Evolutionary conservation across 345 rosid species (phyloP), one percentile per base, ranked within the genome.

Genomic region (Fremontodendron californicum): DNA sequence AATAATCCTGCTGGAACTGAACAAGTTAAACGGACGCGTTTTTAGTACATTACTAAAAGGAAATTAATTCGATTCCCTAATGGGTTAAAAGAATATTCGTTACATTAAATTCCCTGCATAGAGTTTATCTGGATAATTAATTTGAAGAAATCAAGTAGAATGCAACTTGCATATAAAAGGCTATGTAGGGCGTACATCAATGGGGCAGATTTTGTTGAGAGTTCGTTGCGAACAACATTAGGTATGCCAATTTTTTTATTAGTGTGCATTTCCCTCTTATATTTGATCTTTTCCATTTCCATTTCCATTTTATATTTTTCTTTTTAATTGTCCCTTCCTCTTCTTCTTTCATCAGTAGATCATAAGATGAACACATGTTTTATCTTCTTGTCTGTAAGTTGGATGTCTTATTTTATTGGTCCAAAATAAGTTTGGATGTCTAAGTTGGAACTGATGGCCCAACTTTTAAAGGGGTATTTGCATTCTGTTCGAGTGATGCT

Each of bases 1-100:
- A 71, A 31, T 49, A 39, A 49, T 31, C 61, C 43, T 48, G 43
- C 61, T 71, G 45, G 25, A 29, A 19, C 52, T 8, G 21, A 73
- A 54, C 33, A 73, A 54, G 48, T 12, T n/a, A 73, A 52, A 37
- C 15, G 21, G 48, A 73, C 15, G 8, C 33, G 64, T 54, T 52
- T 71, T 12, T 6, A 11, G 29, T 13, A 7, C 63, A 54, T 39
- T 55, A 54, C 49, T 73, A 49, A 8, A 6, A 37, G 64, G 45
- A 73, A 73, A 37, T 55, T 73, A 73, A 52, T 39, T 73, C 9
- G 35, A 31, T 73, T 73, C 64, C 75, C 49, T 73, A 21, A 21
- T 54, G 23, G 64, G 76, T 73, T 54, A 54, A 73, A 54, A 54
- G 5, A 21, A 37, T 35, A 37, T 23, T 21, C 3, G 10, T 73